A percentile compares a stretch with the other conserved stretches of the same genome.
phyloP scores from a whole-genome alignment of 805 yeast species.

The Lipomyces lipofer region DNA sequence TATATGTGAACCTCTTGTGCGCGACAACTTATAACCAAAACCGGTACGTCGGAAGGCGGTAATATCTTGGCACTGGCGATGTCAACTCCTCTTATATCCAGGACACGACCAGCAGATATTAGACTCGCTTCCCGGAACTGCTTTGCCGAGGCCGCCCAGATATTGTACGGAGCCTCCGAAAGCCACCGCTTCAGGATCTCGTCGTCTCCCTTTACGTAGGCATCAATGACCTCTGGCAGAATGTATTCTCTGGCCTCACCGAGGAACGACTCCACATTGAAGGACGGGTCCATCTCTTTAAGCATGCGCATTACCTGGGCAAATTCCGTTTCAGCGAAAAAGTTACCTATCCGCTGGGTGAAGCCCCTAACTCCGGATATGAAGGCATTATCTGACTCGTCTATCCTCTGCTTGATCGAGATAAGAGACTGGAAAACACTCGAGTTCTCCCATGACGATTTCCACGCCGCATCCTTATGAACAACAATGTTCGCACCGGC shows the following conservation, averaged over 20 bases:
- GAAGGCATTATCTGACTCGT: slow-evolving; percentile 91
- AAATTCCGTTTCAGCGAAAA: slow-evolving; percentile 94
- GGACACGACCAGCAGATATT: slow-evolving; percentile 84
- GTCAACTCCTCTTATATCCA: slow-evolving; percentile 94
- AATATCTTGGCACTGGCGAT: slow-evolving; percentile 82
- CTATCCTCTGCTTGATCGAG: slow-evolving; percentile 62
- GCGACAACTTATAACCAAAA: slow-evolving; percentile 87
- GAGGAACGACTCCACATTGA: slow-evolving; percentile 74
- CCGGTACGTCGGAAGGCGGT: slow-evolving; percentile 91
- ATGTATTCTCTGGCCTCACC: slow-evolving; percentile 86
- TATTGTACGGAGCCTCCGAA: slow-evolving; percentile 94
- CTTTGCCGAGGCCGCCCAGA: slow-evolving; percentile 90
- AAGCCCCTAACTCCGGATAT: slow-evolving; percentile 78
- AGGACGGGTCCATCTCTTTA: slow-evolving; percentile 85
- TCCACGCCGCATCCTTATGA: slow-evolving; percentile 71
- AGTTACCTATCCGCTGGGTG: slow-evolving; percentile 75
- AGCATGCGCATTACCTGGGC: slow-evolving; percentile 88
- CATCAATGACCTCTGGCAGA: slow-evolving; percentile 93
- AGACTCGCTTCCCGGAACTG: slow-evolving; percentile 88
- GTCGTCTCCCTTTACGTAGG: slow-evolving; percentile 89
- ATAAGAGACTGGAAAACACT: slow-evolving; percentile 65
- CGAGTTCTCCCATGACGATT: slow-evolving; percentile 67
- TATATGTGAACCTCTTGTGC: slow-evolving; percentile 93
- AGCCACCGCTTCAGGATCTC: slow-evolving; percentile 83
- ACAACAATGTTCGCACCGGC: slow-evolving; percentile 83